Evolutionary conservation across 176 grass and related monocot species (phyloP).

Genomic region (Otatea glauca): DNA sequence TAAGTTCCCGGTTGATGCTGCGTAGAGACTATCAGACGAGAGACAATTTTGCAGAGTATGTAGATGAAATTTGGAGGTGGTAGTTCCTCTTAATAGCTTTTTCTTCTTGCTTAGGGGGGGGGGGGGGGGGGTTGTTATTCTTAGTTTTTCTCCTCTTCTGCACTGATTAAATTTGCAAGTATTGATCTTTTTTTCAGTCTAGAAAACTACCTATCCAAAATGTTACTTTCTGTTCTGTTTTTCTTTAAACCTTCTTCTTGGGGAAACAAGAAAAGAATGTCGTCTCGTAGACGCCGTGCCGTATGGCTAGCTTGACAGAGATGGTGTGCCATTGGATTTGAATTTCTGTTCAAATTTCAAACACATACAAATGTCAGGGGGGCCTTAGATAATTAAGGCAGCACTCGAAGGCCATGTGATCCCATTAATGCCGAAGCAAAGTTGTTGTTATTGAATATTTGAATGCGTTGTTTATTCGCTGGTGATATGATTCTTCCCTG

Average conservation of each 20-base stretch:
- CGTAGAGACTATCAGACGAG: background rate
- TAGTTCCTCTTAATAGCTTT: background rate
- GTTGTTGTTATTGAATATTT: background rate
- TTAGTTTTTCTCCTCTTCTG: background rate
- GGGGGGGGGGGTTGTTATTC: background rate
- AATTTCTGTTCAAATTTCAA: constrained; percentile 37
- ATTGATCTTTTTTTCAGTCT: background rate
- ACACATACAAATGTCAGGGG: background rate
- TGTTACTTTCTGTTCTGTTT: constrained; percentile 10
- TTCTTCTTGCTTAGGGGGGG: background rate
- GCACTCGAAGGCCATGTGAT: constrained; percentile 45
- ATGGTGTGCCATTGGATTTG: background rate
- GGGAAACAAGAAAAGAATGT: constrained; percentile 36
- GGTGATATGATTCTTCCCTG: background rate
- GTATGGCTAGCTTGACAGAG: constrained; percentile 22
- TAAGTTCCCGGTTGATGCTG: background rate
- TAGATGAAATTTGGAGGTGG: background rate
- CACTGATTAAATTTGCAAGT: background rate
- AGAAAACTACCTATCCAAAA: background rate
- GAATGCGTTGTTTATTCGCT: constrained; percentile 23
- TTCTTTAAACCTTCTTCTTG: background rate
- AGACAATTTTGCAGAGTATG: background rate
- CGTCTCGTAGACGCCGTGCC: constrained; percentile 48
- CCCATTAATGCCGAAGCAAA: constrained; percentile 45
- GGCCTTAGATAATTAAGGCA: constrained; percentile 11